Base-by-base conservation (phyloP, 176 grass and related monocot genomes). In the Oryza glumipatula region DNA sequence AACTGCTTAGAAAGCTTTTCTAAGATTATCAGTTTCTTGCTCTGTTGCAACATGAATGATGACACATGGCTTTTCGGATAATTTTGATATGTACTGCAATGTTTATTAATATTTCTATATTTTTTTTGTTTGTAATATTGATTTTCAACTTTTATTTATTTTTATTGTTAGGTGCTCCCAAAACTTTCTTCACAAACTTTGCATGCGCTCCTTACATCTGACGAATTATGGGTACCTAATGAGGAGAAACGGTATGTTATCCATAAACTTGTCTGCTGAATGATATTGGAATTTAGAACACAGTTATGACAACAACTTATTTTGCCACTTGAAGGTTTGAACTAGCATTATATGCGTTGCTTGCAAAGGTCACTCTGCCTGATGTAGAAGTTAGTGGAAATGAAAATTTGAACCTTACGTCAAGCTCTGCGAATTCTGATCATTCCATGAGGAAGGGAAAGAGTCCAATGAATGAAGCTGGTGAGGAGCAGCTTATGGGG, bases 171-270 rank as follows among this genome's bases (percentile, higher is more conserved):
- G 96, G 91, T 99, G 45, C 84, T 96, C 60, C 93, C 96, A 41
- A 95, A 96, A 86, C 91, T 99, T 80, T 99, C 96, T 82, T 93
- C 93, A 82, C 96, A 99, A 88, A 99, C 96, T 84, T 87, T 99
- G 78, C 96, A 96, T 83, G 61, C 91, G 5, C 88, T 99, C 71
- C 82, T 96, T 83, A 96, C 91, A 45, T 99, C 96, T 66, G 94
- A 96, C 9, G 89, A 96, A 89, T 86, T 99, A 68, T 99, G 96
- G 96, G 92, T 96, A 54, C 96, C 93, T 85, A 92, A 99, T 58
- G 96, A 99, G 86, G 96, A 99, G 89, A 99, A 99, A 92, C 79
- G 93, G 96, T 99, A 92, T 82, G 87, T 11, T 72, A 47, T 70
- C 26, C 67, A 33, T 87, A 76, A 72, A 65, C 38, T 77, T 26